Conservation (phyloP, 1,139 yeast species). For the Saccharomyces hybrid region DNA sequence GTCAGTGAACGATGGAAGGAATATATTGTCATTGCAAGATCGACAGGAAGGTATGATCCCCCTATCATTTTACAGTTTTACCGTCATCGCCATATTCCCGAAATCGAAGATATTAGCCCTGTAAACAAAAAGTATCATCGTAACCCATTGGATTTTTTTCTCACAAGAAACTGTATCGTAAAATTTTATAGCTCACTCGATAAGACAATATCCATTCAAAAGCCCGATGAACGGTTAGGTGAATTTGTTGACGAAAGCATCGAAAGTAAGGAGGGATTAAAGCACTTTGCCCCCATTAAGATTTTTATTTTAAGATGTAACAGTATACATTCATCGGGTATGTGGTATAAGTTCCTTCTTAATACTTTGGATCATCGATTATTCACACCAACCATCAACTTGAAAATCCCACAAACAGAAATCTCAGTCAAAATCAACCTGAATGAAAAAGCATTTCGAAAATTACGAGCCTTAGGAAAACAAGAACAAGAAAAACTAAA, state of each 20-base stretch:
- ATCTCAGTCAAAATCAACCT: constrained; percentile 39
- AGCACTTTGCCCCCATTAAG: constrained; percentile 11
- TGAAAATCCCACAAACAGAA: constrained; percentile 48
- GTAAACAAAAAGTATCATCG: constrained; percentile 12
- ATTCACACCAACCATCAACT: constrained; percentile 27
- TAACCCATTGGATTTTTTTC: constrained; percentile 26
- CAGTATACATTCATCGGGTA: constrained; percentile 44
- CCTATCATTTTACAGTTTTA: constrained; percentile 61
- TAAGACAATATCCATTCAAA: constrained; percentile 54
- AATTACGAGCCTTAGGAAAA: constrained; percentile 10
- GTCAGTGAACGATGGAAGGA: constrained; percentile 69
- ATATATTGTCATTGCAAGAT: constrained; percentile 57
- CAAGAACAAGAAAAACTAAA: constrained; percentile 19
- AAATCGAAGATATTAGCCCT: constrained; percentile 4
- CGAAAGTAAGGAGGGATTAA: constrained; percentile 3
- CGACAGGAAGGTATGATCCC: constrained; percentile 40
- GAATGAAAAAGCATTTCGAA: constrained; percentile 26
- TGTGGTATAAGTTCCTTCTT: constrained; percentile 56
- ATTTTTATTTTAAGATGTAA: constrained; percentile 51
- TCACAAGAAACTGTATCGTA: constrained; percentile 32
- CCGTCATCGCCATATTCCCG: constrained; percentile 39
- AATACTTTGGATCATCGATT: constrained; percentile 33
- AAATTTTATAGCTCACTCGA: constrained; percentile 60
- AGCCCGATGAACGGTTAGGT: constrained; percentile 24
- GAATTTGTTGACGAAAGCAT: constrained; percentile 3